Evolutionary conservation across 441 rosid genomes (phyloP), one percentile per base, ranked within the genome.

Genomic region (Eugenia klotzschiana): DNA sequence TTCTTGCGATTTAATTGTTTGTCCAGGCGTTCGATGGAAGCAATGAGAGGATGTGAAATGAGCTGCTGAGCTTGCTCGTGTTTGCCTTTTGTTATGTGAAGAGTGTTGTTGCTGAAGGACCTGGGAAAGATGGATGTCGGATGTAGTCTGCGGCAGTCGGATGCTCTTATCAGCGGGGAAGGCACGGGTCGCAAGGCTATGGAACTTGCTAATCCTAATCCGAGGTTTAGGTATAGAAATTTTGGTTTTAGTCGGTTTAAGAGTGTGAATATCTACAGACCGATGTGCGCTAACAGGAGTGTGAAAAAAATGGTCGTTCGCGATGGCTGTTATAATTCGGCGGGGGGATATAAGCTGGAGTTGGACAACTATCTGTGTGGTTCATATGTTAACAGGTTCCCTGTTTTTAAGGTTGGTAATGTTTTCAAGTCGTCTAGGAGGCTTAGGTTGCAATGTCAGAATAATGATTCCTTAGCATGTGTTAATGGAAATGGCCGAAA

Each of bases 381-480:
- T 64, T 55, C 60, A 7, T 25, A 41, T 85, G 86, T 87, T 13
- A 84, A 57, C 84, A 86, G 84, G 16, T 86, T 89, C 1, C 80
- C 89, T 58, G 83, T 87, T 87, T 85, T 82, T 79, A 64, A 51
- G 85, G 85, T 82, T 43, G 81, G 37, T 79, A 90, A 58, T 87
- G 85, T 55, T 74, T 84, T 83, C 80, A 91, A 80, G 52, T 81
- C 77, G 81, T 87, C 86, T 10, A 87, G 88, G 86, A 79, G 91
- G 81, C 87, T 83, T 81, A 86, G 84, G 79, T 84, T 85, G 14
- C 40, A 40, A 49, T 93, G 97, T 86, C 98, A 90, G 84, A 93
- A 93, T 51, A 90, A 88, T 85, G 98, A 93, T 93, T 93, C 94
- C 83, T 84, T 94, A 49, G 91, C 93, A 0, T 91, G 74, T 84